A percentile compares a stretch with the other conserved stretches of the same genome.
Evolutionary conservation across 1,139 yeast genomes (phyloP).

Genomic region (Blastobotrys illinoisensis): DNA sequence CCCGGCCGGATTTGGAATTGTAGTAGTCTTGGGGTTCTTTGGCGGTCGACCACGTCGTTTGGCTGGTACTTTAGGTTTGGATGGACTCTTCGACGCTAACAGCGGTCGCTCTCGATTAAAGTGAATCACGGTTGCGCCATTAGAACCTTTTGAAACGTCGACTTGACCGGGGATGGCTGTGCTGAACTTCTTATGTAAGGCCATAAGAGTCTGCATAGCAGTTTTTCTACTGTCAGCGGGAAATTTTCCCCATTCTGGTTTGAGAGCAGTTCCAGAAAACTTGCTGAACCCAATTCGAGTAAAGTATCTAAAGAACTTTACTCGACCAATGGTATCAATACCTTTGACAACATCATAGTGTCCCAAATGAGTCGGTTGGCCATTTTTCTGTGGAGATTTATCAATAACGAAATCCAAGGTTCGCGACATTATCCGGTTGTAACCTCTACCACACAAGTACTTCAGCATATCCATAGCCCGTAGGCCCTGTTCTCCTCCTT

Average conservation of each 20-base stretch:
- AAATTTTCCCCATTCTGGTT: constrained; percentile 10
- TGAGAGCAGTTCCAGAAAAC: not conserved
- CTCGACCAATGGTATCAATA: constrained; percentile 68
- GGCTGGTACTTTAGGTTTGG: not conserved
- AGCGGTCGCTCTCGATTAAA: constrained; percentile 22
- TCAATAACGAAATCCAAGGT: constrained; percentile 42
- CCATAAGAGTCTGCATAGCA: constrained; percentile 13
- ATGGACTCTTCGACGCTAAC: not conserved
- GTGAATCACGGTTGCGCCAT: constrained; percentile 18
- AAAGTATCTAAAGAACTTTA: constrained; percentile 66
- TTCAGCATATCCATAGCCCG: constrained; percentile 51
- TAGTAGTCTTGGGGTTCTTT: not conserved
- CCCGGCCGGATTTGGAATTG: no score
- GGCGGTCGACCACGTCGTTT: not conserved
- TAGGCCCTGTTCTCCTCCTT: constrained; percentile 44
- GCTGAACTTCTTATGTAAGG: constrained; percentile 20
- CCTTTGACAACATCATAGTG: constrained; percentile 51
- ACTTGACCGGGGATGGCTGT: constrained; percentile 25
- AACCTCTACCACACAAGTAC: constrained; percentile 49
- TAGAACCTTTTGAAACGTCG: constrained; percentile 16
- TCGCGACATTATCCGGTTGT: constrained; percentile 46
- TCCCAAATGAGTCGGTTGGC: constrained; percentile 29
- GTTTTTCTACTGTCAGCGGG: constrained; percentile 2
- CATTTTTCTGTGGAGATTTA: constrained; percentile 29
- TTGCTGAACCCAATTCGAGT: constrained; percentile 39